Conservation (phyloP, 768 basidiomycete species). For the Kwoniella heveanensis region DNA sequence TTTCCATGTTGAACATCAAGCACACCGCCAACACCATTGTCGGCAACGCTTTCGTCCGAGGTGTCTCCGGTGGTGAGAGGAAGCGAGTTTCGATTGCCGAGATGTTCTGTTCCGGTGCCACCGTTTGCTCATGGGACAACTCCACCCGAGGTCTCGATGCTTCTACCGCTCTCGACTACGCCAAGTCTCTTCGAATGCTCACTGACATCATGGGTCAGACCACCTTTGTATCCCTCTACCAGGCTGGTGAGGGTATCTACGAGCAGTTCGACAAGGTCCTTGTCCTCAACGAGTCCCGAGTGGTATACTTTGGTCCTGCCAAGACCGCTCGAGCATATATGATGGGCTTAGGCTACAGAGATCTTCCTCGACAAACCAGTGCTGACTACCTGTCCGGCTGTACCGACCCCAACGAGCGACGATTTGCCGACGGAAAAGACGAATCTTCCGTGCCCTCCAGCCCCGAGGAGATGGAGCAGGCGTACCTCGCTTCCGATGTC, state of each 20-base stretch:
- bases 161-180: conserved; percentile 84
- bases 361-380: conserved; percentile 79
- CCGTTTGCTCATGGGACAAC: conserved; percentile 60
- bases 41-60: conserved; percentile 57
- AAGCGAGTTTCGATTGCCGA: conserved; percentile 60
- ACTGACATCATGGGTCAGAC: conserved; percentile 64
- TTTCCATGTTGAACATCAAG: conserved; percentile 63
- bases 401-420: conserved; percentile 60
- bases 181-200: conserved; percentile 73
- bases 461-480: conserved; percentile 68
- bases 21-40: conserved; percentile 59
- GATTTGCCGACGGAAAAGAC: conserved; percentile 70
- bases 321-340: conserved; percentile 71
- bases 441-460: conserved; percentile 66
- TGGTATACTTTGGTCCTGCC: conserved; percentile 74
- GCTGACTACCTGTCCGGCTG: conserved; percentile 75
- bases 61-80: conserved; percentile 60
- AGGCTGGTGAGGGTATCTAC: conserved; percentile 69
- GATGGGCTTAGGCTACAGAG: conserved; percentile 68
- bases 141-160: conserved; percentile 59
- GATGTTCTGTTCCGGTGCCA: conserved; percentile 55
- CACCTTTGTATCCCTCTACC: conserved; percentile 81
- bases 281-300: conserved; percentile 71
- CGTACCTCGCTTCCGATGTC: conserved; percentile 63
- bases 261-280: conserved; percentile 78